Evolutionary conservation across 805 yeast genomes (phyloP).

Genomic region (Candida patagonica): DNA sequence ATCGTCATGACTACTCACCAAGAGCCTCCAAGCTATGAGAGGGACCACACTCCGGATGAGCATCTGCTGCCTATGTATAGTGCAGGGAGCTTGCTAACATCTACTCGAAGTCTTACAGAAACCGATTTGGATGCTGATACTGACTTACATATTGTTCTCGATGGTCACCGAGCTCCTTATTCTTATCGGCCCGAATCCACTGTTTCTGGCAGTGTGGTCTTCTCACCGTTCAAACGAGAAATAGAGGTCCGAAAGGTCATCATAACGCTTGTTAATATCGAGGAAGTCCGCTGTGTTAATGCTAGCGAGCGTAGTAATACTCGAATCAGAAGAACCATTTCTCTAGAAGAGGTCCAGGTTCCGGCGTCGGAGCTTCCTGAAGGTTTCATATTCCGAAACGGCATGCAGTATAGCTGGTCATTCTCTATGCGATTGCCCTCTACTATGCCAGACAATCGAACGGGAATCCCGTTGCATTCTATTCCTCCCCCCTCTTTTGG

Average conservation of each 20-base stretch:
- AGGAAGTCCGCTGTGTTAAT: not conserved
- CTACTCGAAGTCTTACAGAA: not conserved
- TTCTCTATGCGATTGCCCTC: not conserved
- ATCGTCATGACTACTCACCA: no score
- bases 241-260: not conserved
- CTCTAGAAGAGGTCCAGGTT: not conserved
- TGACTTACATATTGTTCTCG: not conserved
- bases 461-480: not conserved
- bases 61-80: not conserved
- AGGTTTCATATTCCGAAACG: not conserved
- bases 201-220: not conserved
- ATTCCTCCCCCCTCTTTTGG: conserved; percentile 2
- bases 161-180: not conserved
- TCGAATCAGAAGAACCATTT: not conserved
- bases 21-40: no score
- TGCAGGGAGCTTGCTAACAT: not conserved
- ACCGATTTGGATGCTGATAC: not conserved
- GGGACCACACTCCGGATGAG: no score
- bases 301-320: not conserved
- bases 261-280: not conserved
- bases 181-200: not conserved
- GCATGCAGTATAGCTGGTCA: not conserved
- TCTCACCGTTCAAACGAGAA: not conserved
- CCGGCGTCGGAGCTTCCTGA: not conserved
- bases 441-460: not conserved